Evolutionary conservation across 2,329 filamentous ascomycete genomes (phyloP).

Genomic region (Phoma sp.): DNA sequence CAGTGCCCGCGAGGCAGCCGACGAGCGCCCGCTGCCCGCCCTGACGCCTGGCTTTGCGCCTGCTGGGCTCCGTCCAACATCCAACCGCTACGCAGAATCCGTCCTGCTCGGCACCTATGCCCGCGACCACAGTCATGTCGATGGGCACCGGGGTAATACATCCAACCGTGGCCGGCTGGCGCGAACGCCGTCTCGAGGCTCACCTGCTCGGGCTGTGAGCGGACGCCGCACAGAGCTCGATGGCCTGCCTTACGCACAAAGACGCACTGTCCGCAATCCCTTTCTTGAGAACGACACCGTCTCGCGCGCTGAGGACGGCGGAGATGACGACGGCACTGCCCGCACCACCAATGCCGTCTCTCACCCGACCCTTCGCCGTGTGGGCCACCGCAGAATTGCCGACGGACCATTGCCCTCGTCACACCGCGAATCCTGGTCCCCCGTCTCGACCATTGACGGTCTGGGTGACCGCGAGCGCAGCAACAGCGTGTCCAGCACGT

Average conservation of each 20-base stretch:
- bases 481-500: constrained; percentile 71
- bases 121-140: too few species aligned
- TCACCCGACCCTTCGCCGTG: constrained; percentile 46
- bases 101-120: too few species aligned
- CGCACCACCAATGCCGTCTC: constrained; percentile 30
- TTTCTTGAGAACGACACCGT: too few species aligned
- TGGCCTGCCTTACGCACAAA: background rate
- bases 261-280: too few species aligned
- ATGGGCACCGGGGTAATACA: too few species aligned
- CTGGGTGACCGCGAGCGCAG: constrained; percentile 79
- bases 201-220: background rate
- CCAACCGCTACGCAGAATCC: background rate
- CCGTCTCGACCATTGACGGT: constrained; percentile 63
- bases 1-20: background rate
- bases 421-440: constrained; percentile 48
- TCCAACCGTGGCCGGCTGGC: too few species aligned
- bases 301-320: background rate
- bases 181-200: background rate
- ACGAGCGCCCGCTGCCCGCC: constrained; percentile 29
- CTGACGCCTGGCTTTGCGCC: constrained; percentile 46
- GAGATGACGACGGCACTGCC: background rate
- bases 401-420: constrained; percentile 47
- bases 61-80: constrained; percentile 25
- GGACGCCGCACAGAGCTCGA: background rate
- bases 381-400: constrained; percentile 46